Conservation (phyloP, 2,329 filamentous ascomycete species). For the Ascochyta clinopodiicola region DNA sequence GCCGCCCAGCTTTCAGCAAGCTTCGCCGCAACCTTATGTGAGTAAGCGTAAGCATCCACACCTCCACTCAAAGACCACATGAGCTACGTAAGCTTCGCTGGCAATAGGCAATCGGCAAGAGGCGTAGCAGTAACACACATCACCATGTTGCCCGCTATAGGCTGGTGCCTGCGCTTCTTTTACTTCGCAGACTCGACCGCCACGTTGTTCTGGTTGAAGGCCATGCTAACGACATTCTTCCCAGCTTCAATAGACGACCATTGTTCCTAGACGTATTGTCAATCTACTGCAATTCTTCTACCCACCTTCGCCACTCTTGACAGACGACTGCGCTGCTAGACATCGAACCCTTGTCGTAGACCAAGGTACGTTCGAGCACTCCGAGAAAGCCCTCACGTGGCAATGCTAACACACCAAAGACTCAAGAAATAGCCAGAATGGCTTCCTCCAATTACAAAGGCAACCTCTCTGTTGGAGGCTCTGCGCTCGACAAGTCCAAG, state of each 20-base stretch:
- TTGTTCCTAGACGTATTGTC: background rate
- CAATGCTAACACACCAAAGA: background rate
- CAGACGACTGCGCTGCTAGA: background rate
- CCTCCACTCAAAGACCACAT: background rate
- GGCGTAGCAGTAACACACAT: background rate
- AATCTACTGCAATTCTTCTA: background rate
- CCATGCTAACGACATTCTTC: background rate
- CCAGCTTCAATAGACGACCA: background rate
- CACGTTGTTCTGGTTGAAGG: background rate
- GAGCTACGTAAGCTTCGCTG: background rate
- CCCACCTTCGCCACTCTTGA: background rate
- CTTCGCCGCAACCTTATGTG: background rate
- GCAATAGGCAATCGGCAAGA: background rate
- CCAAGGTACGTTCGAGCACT: background rate
- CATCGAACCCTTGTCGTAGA: background rate
- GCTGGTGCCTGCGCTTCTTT: background rate
- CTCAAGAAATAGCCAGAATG: slow-evolving; percentile 28
- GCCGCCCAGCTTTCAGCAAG: background rate
- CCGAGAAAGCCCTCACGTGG: background rate
- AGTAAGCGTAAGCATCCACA: background rate
- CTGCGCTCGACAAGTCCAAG: slow-evolving; percentile 71
- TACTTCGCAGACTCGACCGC: background rate
- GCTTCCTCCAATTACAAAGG: slow-evolving; percentile 37
- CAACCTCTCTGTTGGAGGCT: slow-evolving; percentile 36
- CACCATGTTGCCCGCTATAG: background rate